Conservation (phyloP, 495 filamentous ascomycete species). For the Daldinia childiae region DNA sequence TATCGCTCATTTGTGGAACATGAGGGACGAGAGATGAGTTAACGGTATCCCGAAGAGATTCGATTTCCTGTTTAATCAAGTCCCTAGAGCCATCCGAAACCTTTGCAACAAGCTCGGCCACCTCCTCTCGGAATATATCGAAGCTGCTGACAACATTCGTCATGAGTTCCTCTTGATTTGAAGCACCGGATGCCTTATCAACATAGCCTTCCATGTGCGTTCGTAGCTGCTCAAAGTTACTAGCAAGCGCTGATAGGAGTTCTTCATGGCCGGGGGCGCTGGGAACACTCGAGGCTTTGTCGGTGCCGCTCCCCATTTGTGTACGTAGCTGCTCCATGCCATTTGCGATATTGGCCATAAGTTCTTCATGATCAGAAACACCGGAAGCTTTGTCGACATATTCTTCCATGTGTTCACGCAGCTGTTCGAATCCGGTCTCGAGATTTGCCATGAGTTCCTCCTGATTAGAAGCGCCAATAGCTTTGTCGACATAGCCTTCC, state of each 20-base stretch:
- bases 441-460: constrained; percentile 82
- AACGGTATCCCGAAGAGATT: constrained; percentile 77
- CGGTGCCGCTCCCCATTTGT: constrained; percentile 79
- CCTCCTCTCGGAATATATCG: constrained; percentile 75
- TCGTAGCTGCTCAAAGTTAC: constrained; percentile 65
- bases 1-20: constrained; percentile 55
- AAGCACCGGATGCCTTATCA: constrained; percentile 70
- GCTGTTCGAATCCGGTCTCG: constrained; percentile 80
- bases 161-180: constrained; percentile 80
- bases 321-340: constrained; percentile 58
- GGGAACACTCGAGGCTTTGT: constrained; percentile 69
- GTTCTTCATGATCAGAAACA: constrained; percentile 75
- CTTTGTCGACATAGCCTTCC: constrained; percentile 63
- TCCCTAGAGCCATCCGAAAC: constrained; percentile 62
- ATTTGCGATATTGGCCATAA: constrained; percentile 58
- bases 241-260: constrained; percentile 73
- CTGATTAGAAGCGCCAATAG: constrained; percentile 60
- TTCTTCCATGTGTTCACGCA: constrained; percentile 78
- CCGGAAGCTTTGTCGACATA: constrained; percentile 77
- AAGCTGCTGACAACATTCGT: constrained; percentile 76
- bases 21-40: constrained; percentile 72
- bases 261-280: constrained; percentile 78
- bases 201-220: constrained; percentile 81
- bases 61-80: constrained; percentile 79
- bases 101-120: constrained; percentile 63